Evolutionary conservation across 352 stramenopile genomes (phyloP), one percentile per base, ranked within the genome.

Genomic region (Phytophthora capsici): DNA sequence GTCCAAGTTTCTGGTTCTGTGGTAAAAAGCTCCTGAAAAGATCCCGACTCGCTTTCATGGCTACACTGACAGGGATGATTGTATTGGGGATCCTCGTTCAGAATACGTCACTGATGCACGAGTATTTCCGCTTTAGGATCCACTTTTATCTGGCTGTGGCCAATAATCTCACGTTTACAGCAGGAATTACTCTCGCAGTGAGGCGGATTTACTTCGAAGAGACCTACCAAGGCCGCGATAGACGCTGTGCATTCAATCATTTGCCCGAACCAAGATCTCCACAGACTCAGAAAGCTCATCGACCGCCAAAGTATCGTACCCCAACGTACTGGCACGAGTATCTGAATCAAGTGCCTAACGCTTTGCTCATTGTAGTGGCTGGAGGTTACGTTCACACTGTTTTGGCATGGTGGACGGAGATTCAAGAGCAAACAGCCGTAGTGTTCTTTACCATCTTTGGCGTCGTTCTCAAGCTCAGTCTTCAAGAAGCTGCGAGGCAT

Each of bases 91-190:
- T 70, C 1, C 1, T 76, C 0, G 63, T 73, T 3, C 47, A 54
- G 14, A 22, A 63, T 17, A 67, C 63, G n/a, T 53, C 57, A 17
- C 17, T 66, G 4, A 57, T 56, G 36, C 37, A 48, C 19, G 17
- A 60, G 10, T 32, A 63, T 16, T 66, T 65, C 23, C 61, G 46
- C 4, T 58, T 72, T 41, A 49, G 57, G 28, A 6, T 61, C 20
- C 63, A 79, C 34, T 80, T 76, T 56, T 83, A 83, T 36, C 17
- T 71, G 10, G 66, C 55, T 4, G 49, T 57, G 10, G 23, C 57
- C 2, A 74, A 65, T 16, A 59, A 51, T 23, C 65, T 70, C 45
- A 72, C 57, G 34, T 57, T 56, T 40, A 55, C 45, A 7, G 54
- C 70, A n/a, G 69, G 63, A 3, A 13, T 61, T 8, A 58, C 30